These are phyloP conservation scores for Trypanosoma grayi DNA, from an alignment of 208 protist species.

Conservation along the genomic window DNA sequence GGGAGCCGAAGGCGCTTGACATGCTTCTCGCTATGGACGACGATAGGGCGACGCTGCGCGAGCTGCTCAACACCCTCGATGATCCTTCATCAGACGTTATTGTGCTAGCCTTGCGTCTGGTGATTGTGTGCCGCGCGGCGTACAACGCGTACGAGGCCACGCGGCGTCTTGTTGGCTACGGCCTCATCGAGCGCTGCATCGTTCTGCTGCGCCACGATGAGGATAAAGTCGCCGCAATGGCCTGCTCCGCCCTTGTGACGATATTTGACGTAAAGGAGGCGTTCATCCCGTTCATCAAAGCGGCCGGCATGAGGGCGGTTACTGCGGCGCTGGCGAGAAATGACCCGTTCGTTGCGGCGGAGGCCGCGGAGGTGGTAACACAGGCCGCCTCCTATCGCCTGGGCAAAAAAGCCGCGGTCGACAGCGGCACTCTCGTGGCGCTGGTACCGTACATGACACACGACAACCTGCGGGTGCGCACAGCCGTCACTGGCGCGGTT, in stretches of 20 bases:
- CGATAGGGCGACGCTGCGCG: conserved; percentile 21
- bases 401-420: conserved; percentile 55
- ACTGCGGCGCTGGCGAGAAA: conserved; percentile 36
- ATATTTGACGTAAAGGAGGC: conserved; percentile 79
- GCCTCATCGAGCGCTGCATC: conserved; percentile 37
- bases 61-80: conserved; percentile 38
- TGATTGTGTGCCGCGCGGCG: conserved; percentile 54
- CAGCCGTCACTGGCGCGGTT: conserved; percentile 50
- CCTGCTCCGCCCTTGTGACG: conserved; percentile 45
- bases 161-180: conserved; percentile 37
- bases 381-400: conserved; percentile 47
- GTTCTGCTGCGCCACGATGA: conserved; percentile 31
- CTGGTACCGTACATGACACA: conserved; percentile 57
- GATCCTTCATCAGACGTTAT: conserved; percentile 58
- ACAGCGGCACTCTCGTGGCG: conserved; percentile 33
- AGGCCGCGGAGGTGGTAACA: conserved; percentile 65
- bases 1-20: conserved; percentile 43
- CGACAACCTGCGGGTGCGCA: conserved; percentile 64
- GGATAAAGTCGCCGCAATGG: conserved; percentile 49
- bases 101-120: conserved; percentile 52
- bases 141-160: conserved; percentile 67
- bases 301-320: conserved; percentile 36
- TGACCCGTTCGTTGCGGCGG: conserved; percentile 51
- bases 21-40: conserved; percentile 40
- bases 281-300: conserved; percentile 48